Base-by-base conservation (phyloP, 129 eudicot genomes). In the Artemisia argyi region DNA sequence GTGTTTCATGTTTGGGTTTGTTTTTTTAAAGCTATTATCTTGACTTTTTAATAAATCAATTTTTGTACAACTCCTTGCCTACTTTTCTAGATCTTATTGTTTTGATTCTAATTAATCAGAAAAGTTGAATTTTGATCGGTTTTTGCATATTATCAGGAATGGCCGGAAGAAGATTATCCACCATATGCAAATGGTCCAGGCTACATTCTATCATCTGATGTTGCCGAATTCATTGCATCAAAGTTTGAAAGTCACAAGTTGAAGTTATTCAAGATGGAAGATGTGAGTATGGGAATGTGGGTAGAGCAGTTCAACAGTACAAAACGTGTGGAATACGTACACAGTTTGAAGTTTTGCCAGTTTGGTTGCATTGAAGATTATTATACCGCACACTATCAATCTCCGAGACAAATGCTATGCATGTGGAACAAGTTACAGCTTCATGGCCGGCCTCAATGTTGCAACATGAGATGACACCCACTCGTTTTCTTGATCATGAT, bases 281-380 rank as follows among this genome's bases (percentile, higher is more conserved):
- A 90, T 71, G 97, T 94, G 72, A 94, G 97, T 76, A 90, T 94
- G 97, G 99, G 99, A 79, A 86, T 94, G 99, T 94, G 99, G 99
- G 94, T 94, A 6, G 96, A 86, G 62, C 75, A 86, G 69, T 94
- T 81, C 65, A 94, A 88, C 76, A 67, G 76, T 78, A 70, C 96
- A 12, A 88, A 75, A 68, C 84, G 80, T 6, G 97, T 94, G 4
- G 87, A 90, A 55, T 94, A 94, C 12, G 78, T 90, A 53, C 99
- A 94, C 79, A 90, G 91, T 80, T 79, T 81, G 76, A 91, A 87
- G 73, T 94, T 90, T 77, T 88, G 91, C 71, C 99, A 94, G 75
- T 94, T 89, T 65, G 97, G 99, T 35, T 94, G 99, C 77, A 74
- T 90, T 13, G 91, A 88, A 26, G 96, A 82, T 49, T 94, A 94